Conservation (phyloP, 2,329 filamentous ascomycete species). For the Ilyonectria robusta region DNA sequence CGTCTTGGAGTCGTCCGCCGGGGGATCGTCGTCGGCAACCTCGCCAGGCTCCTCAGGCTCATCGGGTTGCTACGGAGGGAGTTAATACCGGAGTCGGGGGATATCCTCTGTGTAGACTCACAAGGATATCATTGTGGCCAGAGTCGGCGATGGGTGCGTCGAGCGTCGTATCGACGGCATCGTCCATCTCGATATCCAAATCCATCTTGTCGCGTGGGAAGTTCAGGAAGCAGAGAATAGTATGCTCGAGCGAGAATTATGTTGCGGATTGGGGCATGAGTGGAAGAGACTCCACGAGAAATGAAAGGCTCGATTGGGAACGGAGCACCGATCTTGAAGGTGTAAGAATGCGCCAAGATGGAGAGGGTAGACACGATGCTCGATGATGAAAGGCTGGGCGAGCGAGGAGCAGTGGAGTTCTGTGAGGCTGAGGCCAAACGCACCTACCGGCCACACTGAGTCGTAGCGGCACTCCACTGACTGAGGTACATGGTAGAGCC, state of each 20-base stretch:
- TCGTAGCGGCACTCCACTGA: neutral
- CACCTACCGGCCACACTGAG: too few species aligned
- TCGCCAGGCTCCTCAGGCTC: slow-evolving; percentile 57
- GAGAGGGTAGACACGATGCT: neutral
- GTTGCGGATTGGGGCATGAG: neutral
- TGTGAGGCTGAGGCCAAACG: slow-evolving; percentile 17
- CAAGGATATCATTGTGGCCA: slow-evolving; percentile 55
- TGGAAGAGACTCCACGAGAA: neutral
- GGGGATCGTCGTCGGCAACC: slow-evolving; percentile 53
- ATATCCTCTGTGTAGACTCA: slow-evolving; percentile 40
- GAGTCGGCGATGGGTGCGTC: slow-evolving; percentile 48
- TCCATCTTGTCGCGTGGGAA: slow-evolving; percentile 68
- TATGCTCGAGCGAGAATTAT: neutral
- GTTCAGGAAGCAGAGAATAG: neutral
- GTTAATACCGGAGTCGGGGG: slow-evolving; percentile 34
- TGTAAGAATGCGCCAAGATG: neutral
- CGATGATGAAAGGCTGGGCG: slow-evolving; percentile 13
- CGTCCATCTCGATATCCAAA: slow-evolving; percentile 79
- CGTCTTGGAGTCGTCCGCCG: slow-evolving; percentile 45
- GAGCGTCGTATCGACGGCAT: slow-evolving; percentile 61
- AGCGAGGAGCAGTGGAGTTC: slow-evolving; percentile 11
- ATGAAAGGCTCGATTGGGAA: slow-evolving; percentile 1
- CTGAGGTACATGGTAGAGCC: neutral
- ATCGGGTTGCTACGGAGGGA: slow-evolving; percentile 50
- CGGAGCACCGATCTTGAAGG: neutral